Evolutionary conservation across 257 asterid species (phyloP).

Genomic region (Solanum tarapatanum): DNA sequence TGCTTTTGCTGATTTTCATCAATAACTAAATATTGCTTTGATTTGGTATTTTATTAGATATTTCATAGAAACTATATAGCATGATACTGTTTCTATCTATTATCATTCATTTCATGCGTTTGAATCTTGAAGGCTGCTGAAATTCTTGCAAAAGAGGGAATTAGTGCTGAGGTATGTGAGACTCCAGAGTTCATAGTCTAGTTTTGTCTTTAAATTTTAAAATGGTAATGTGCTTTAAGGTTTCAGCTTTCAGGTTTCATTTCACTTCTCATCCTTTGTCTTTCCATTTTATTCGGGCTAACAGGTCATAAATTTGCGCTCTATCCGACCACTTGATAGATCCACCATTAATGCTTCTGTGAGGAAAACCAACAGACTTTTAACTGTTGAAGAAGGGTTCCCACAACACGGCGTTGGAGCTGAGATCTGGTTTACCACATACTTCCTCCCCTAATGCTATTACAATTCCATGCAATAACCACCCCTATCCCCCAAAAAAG

Average conservation of each 20-base stretch:
- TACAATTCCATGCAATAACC: not conserved
- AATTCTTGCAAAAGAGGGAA: slow-evolving; percentile 76
- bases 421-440: slow-evolving; percentile 55
- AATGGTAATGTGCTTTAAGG: not conserved
- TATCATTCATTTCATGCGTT: not conserved
- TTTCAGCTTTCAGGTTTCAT: not conserved
- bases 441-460: not conserved
- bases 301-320: slow-evolving; percentile 72
- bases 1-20: not conserved
- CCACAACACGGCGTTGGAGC: slow-evolving; percentile 93
- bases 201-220: not conserved
- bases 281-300: not conserved
- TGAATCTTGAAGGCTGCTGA: slow-evolving; percentile 59
- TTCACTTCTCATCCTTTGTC: not conserved
- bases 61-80: not conserved
- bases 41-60: not conserved
- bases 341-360: slow-evolving; percentile 61
- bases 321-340: slow-evolving; percentile 81
- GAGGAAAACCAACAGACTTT: slow-evolving; percentile 70
- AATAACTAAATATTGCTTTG: not conserved
- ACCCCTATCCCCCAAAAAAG: not conserved
- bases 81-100: not conserved
- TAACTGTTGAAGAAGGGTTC: slow-evolving; percentile 82
- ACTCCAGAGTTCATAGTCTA: not conserved
- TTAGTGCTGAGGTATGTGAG: slow-evolving; percentile 60